These are phyloP conservation scores for Cochlearia excelsa DNA, from an alignment of 345 rosid species.

Conservation along the genomic window DNA sequence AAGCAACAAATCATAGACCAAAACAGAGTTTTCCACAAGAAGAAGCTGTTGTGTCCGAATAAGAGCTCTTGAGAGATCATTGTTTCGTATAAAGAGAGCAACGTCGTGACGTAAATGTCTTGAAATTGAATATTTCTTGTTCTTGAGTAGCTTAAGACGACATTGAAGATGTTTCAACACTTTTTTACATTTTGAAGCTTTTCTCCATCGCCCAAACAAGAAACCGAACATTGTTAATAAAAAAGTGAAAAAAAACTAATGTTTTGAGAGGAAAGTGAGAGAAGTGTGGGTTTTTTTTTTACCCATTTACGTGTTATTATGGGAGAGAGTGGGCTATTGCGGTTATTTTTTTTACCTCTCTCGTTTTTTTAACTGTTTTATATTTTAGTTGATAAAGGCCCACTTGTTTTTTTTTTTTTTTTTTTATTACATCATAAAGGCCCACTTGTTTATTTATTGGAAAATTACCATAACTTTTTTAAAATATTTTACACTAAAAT, in stretches of 20 bases:
- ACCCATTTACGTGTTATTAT: too few species aligned
- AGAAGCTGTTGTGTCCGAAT: constrained; percentile 58
- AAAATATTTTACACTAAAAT: too few species aligned
- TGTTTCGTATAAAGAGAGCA: constrained; percentile 59
- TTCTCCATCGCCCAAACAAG: constrained; percentile 66
- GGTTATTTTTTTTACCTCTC: constrained; percentile 7
- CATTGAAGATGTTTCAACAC: constrained; percentile 53
- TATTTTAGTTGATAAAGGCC: too few species aligned
- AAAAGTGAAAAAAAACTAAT: not conserved
- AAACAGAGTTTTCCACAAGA: constrained; percentile 47
- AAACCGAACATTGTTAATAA: constrained; percentile 53
- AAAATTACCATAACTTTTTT: too few species aligned
- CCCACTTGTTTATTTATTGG: too few species aligned
- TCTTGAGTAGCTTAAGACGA: constrained; percentile 65
- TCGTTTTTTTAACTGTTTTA: too few species aligned
- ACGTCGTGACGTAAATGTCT: constrained; percentile 62
- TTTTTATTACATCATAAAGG: too few species aligned
- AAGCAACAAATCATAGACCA: constrained; percentile 53
- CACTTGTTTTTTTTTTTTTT: too few species aligned
- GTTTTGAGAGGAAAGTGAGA: constrained; percentile 6
- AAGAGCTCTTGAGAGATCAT: constrained; percentile 48
- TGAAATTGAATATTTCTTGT: constrained; percentile 57
- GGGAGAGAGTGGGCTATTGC: constrained; percentile 10
- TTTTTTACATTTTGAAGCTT: constrained; percentile 77
- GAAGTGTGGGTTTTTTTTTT: too few species aligned